Evolutionary conservation across 2,329 filamentous ascomycete genomes (phyloP).

Genomic region (Botryotinia calthae): DNA sequence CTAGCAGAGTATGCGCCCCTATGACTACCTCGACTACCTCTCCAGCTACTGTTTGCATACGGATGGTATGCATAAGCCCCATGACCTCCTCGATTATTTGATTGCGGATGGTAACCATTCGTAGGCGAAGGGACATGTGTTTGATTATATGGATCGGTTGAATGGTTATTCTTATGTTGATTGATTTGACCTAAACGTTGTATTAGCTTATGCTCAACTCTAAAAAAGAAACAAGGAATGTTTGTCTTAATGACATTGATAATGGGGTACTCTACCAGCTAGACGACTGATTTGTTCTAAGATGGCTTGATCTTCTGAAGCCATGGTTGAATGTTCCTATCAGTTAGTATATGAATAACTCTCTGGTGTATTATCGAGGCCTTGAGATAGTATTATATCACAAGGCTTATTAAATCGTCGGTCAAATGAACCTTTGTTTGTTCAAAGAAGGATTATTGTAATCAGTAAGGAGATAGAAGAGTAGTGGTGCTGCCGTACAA

Average conservation of each 20-base stretch:
- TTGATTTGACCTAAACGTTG: conserved; percentile 68
- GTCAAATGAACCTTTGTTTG: neutral
- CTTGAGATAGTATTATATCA: neutral
- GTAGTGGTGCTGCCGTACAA: neutral
- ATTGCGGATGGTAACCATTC: conserved; percentile 24
- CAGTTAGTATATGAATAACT: conserved; percentile 26
- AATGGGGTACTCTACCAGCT: conserved; percentile 46
- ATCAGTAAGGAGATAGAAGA: neutral
- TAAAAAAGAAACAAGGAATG: conserved; percentile 45
- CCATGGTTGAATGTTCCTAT: conserved; percentile 37
- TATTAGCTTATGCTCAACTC: conserved; percentile 9
- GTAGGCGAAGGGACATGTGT: conserved; percentile 20
- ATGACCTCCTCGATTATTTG: conserved; percentile 15
- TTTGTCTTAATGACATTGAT: conserved; percentile 39
- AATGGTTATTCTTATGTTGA: conserved; percentile 66
- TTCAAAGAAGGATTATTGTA: neutral
- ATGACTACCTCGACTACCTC: conserved; percentile 30
- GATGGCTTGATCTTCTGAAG: conserved; percentile 55
- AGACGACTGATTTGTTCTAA: conserved; percentile 55
- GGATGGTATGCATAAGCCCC: conserved; percentile 30
- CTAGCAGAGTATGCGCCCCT: conserved; percentile 33
- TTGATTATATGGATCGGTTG: conserved; percentile 36
- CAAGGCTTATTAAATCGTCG: neutral
- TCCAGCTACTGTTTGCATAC: conserved; percentile 33
- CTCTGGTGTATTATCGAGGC: neutral